Percentiles rank a stretch among this genome's conserved stretches.
Conservation (phyloP, 768 basidiomycete species). For the Tylopilus subfusipes region DNA sequence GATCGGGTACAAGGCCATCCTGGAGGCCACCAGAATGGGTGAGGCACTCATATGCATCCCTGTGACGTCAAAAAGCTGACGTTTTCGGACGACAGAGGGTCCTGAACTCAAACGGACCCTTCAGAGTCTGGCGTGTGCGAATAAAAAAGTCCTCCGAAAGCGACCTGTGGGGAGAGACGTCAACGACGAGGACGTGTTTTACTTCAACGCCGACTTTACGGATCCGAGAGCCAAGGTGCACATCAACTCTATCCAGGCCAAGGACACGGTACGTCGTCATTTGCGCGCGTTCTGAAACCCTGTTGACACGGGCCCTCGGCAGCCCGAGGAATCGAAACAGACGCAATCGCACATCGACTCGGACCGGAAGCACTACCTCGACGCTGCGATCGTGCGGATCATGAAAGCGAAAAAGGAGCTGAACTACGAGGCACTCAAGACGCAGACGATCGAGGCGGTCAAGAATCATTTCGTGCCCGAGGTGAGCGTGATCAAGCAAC, state of each 20-base stretch:
- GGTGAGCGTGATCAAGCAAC: slow-evolving; percentile 79
- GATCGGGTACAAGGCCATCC: slow-evolving; percentile 64
- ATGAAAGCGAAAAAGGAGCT: slow-evolving; percentile 94
- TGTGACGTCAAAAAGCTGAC: background rate
- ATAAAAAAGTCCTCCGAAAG: slow-evolving; percentile 84
- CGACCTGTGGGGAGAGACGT: slow-evolving; percentile 77
- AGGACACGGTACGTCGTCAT: slow-evolving; percentile 67
- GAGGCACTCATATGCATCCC: slow-evolving; percentile 22
- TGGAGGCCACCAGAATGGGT: slow-evolving; percentile 71
- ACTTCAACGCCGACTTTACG: slow-evolving; percentile 78
- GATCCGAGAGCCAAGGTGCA: slow-evolving; percentile 77
- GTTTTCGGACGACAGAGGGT: slow-evolving; percentile 45
- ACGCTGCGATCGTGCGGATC: slow-evolving; percentile 94
- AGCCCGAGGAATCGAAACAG: slow-evolving; percentile 83
- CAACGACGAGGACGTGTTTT: slow-evolving; percentile 68
- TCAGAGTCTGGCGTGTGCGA: slow-evolving; percentile 90
- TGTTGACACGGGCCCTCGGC: background rate
- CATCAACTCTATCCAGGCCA: slow-evolving; percentile 95
- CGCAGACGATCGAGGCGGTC: slow-evolving; percentile 81
- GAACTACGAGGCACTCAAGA: slow-evolving; percentile 72
- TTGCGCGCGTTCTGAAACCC: too few species aligned
- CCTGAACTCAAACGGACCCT: slow-evolving; percentile 76
- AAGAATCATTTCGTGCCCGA: slow-evolving; percentile 85
- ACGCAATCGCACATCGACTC: slow-evolving; percentile 83
- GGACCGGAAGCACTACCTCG: slow-evolving; percentile 80